A percentile compares a stretch with the other conserved stretches of the same genome.
Evolutionary conservation across 108 stramenopile genomes (phyloP).

Genomic region (Aurantiochytrium sp.): DNA sequence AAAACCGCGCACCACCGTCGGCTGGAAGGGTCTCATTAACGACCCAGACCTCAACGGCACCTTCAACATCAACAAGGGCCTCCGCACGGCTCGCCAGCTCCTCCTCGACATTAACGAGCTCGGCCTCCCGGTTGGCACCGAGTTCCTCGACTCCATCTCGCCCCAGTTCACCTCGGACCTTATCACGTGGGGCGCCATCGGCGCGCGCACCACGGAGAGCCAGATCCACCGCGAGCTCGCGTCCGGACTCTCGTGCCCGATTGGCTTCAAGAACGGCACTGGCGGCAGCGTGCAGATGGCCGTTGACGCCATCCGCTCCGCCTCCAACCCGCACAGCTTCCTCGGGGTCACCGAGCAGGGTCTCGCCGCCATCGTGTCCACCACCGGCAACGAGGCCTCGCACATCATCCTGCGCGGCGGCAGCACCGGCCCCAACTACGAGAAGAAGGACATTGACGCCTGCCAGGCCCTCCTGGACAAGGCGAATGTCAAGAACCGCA

Average conservation of each 20-base stretch:
- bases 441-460: background rate
- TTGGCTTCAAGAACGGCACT: conserved; percentile 33
- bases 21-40: conserved; percentile 30
- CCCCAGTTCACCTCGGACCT: conserved; percentile 21
- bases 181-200: conserved; percentile 26
- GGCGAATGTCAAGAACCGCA: background rate
- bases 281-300: conserved; percentile 14
- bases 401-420: conserved; percentile 28
- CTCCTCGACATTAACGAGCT: background rate
- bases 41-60: conserved; percentile 21
- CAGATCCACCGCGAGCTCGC: conserved; percentile 29
- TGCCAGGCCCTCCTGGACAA: background rate
- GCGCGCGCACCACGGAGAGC: conserved; percentile 14
- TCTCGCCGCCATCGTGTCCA: conserved; percentile 17
- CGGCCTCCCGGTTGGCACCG: background rate
- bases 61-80: conserved; percentile 29
- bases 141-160: conserved; percentile 18
- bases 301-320: background rate
- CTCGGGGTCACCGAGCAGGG: conserved; percentile 24
- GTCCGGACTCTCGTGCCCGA: conserved; percentile 18
- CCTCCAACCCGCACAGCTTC: conserved; percentile 11
- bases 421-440: conserved; percentile 20
- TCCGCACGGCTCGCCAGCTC: background rate
- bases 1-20: conserved; percentile 22
- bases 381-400: background rate